Percentiles rank a stretch among this genome's conserved stretches.
Conservation (phyloP, 1,139 yeast genomes). For the Diutina ranongensis region DNA sequence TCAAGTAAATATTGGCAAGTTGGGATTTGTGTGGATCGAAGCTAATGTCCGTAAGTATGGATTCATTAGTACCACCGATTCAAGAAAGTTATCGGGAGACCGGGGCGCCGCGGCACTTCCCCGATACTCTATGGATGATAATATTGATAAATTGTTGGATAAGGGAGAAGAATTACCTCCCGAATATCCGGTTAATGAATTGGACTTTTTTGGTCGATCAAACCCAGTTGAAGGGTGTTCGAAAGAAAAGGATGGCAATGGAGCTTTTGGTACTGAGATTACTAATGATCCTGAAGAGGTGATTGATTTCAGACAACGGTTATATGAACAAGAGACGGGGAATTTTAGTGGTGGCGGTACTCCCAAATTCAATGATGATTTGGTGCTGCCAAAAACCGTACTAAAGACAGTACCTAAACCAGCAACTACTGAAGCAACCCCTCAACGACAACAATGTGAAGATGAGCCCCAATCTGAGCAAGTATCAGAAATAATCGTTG, state of each 20-base stretch:
- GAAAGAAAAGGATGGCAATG: slow-evolving; percentile 7
- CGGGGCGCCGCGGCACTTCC: slow-evolving; percentile 35
- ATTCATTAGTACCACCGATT: slow-evolving; percentile 55
- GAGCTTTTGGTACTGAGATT: not conserved
- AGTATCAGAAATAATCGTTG: not conserved
- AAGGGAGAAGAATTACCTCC: slow-evolving; percentile 72
- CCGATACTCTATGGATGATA: slow-evolving; percentile 17
- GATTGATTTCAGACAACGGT: slow-evolving; percentile 27
- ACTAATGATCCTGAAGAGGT: slow-evolving; percentile 29
- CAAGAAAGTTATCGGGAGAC: slow-evolving; percentile 28
- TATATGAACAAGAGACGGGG: slow-evolving; percentile 19
- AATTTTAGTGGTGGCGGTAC: not conserved
- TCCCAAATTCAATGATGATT: not conserved
- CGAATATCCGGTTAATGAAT: slow-evolving; percentile 48
- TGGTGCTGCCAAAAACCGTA: not conserved
- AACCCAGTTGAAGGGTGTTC: slow-evolving; percentile 13
- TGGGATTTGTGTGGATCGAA: slow-evolving; percentile 89
- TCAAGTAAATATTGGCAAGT: slow-evolving; percentile 79
- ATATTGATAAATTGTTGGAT: slow-evolving; percentile 42
- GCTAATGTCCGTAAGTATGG: slow-evolving; percentile 93
- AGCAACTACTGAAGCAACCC: too few relatives aligned
- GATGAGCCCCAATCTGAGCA: not conserved
- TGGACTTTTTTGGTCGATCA: slow-evolving; percentile 50
- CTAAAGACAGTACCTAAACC: too few relatives aligned
- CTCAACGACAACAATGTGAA: too few relatives aligned